Percentiles rank a stretch among this genome's conserved stretches.
Evolutionary conservation across 208 protist species (phyloP).

Genomic region (Wallacemonas sp.): DNA sequence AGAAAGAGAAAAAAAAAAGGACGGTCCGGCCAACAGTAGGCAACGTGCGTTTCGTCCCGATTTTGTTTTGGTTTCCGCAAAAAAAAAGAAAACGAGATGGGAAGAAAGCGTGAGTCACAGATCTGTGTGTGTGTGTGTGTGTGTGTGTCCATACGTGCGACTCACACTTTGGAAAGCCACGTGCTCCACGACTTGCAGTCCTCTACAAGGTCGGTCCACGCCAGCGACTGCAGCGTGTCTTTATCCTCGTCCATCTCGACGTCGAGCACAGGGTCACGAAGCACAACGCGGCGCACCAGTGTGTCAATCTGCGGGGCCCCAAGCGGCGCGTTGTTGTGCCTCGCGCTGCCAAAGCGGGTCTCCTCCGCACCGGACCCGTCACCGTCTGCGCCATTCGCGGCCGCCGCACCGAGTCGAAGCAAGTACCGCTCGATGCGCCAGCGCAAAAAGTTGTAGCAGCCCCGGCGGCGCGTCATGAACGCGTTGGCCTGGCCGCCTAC

Average conservation of each 20-base stretch:
- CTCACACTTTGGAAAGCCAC: conserved; percentile 64
- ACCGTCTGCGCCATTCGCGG: background rate
- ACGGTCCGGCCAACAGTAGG: too few species aligned
- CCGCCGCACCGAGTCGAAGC: conserved; percentile 33
- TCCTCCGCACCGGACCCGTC: background rate
- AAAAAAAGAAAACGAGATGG: background rate
- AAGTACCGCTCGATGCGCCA: conserved; percentile 77
- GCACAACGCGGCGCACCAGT: conserved; percentile 47
- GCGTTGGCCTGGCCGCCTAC: background rate
- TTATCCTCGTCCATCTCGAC: conserved; percentile 60
- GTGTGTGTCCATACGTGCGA: too few species aligned
- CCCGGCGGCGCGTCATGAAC: conserved; percentile 44
- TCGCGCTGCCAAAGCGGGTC: background rate
- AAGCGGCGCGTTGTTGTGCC: conserved; percentile 22
- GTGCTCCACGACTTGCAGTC: conserved; percentile 69
- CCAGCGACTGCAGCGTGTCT: conserved; percentile 42
- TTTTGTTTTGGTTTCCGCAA: too few species aligned
- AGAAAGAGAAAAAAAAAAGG: too few species aligned
- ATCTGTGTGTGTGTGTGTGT: too few species aligned
- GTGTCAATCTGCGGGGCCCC: conserved; percentile 46
- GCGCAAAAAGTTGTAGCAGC: conserved; percentile 68
- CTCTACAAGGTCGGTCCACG: conserved; percentile 60
- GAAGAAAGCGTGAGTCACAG: background rate
- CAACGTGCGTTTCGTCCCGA: too few species aligned
- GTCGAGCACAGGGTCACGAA: conserved; percentile 46